Evolutionary conservation across 2,329 filamentous ascomycete species (phyloP), one percentile per base, ranked within the genome.

Genomic region (Fusarium newnesense): DNA sequence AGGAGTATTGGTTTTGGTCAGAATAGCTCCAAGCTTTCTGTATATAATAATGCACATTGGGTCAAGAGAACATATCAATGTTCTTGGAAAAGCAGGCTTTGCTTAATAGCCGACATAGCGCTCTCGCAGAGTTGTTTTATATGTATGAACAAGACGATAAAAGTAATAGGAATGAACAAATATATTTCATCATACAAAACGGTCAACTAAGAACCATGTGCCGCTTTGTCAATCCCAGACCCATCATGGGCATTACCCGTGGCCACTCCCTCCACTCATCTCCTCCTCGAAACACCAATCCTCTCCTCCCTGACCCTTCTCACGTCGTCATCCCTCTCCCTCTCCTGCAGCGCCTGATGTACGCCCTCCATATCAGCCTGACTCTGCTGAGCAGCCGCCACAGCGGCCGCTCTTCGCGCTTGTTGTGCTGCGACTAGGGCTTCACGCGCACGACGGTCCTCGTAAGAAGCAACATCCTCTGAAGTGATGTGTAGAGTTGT

Each of bases 401-500:
- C 75, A 18, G 74, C 74, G 6, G 76, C 77, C 7, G 77, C 78
- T 32, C 78, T 73, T 19, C 73, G 69, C 15, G 79, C 80, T 44
- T 79, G 76, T 56, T 83, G 81, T 24, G 79, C 78, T 15, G 78
- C 79, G 28, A 77, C 78, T 21, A 80, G 79, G 37, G 82, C 83
- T 69, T 85, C 81, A 60, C 81, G 81, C 30, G 83, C 84, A 69
- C 90, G 87, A 34, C 87, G 86, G 79, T 92, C 90, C 78, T 94
- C 92, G 82, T 93, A 94, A 60, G 88, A 85, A 43, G 91, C 90
- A 43, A 94, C 86, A 80, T 94, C 92, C 78, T 93, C 90, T 53
- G 89, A 85, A 5, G 92, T 94, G 72, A 94, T 87, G 61, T 87
- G 85, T 70, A 94, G 89, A 19, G 88, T 88, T 52, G 92, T 94